phyloP scores from a whole-genome alignment of 495 filamentous ascomycete species.

The Podospora bellae-mahoneyi region DNA sequence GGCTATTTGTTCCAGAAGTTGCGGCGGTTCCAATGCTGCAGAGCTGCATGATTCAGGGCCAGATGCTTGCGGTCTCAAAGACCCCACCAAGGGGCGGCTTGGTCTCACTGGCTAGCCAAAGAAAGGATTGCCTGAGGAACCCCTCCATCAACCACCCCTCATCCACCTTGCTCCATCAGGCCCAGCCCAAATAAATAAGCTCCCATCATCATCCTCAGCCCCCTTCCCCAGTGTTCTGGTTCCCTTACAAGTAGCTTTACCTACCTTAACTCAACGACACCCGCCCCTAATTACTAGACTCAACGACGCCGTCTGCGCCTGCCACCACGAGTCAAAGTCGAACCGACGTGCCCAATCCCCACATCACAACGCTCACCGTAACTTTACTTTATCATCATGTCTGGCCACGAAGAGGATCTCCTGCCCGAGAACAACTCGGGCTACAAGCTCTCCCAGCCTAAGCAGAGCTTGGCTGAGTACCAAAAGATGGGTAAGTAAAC shows the following conservation, averaged over 20 bases:
- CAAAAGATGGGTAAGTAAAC: slow-evolving; percentile 74
- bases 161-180: slow-evolving; percentile 11
- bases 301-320: slow-evolving; percentile 1
- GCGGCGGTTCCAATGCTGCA: slow-evolving; percentile 8
- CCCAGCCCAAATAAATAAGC: slow-evolving; percentile 30
- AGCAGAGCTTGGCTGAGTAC: slow-evolving; percentile 94
- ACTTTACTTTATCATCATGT: slow-evolving; percentile 50
- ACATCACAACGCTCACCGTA: slow-evolving; percentile 11
- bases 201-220: slow-evolving; percentile 22
- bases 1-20: slow-evolving; percentile 20
- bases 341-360: neutral
- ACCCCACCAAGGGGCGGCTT: slow-evolving; percentile 20
- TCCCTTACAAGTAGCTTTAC: slow-evolving; percentile 11
- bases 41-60: neutral
- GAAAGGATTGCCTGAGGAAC: slow-evolving; percentile 12
- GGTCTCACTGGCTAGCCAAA: slow-evolving; percentile 14
- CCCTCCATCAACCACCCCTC: slow-evolving; percentile 25
- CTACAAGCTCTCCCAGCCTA: slow-evolving; percentile 92
- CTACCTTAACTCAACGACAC: neutral
- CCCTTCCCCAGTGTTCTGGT: slow-evolving; percentile 5
- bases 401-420: slow-evolving; percentile 79
- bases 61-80: slow-evolving; percentile 4
- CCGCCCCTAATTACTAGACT: slow-evolving; percentile 12
- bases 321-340: neutral
- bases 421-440: slow-evolving; percentile 82